Evolutionary conservation across 2,329 filamentous ascomycete genomes (phyloP).

Genomic region (Fusarium foetens): DNA sequence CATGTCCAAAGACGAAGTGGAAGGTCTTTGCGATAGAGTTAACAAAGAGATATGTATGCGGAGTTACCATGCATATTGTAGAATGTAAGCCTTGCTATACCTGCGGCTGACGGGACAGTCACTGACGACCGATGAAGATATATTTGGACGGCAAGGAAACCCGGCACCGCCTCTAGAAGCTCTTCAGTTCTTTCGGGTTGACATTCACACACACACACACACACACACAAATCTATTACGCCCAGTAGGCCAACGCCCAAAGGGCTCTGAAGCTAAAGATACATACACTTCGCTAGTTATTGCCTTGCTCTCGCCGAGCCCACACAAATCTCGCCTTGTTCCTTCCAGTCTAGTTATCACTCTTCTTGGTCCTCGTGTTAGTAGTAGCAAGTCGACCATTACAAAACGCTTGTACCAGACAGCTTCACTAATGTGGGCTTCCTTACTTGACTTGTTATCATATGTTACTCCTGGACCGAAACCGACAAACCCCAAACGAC

Average conservation of each 20-base stretch:
- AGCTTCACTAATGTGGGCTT: no score
- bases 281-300: background rate
- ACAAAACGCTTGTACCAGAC: no score
- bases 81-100: background rate
- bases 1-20: background rate
- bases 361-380: background rate
- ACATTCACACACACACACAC: background rate
- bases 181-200: background rate
- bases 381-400: background rate
- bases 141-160: background rate
- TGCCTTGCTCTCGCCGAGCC: slow-evolving; percentile 5
- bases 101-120: background rate
- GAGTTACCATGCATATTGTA: background rate
- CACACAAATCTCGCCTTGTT: background rate
- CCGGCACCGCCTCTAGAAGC: background rate
- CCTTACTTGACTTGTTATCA: no score
- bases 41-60: background rate
- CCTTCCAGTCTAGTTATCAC: background rate
- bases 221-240: background rate
- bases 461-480: no score
- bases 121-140: background rate
- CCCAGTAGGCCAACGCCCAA: background rate
- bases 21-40: background rate
- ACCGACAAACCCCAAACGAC: no score
- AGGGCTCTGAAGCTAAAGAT: slow-evolving; percentile 1